Evolutionary conservation across 257 asterid species (phyloP).

Genomic region (Capsicum rhomboideum): DNA sequence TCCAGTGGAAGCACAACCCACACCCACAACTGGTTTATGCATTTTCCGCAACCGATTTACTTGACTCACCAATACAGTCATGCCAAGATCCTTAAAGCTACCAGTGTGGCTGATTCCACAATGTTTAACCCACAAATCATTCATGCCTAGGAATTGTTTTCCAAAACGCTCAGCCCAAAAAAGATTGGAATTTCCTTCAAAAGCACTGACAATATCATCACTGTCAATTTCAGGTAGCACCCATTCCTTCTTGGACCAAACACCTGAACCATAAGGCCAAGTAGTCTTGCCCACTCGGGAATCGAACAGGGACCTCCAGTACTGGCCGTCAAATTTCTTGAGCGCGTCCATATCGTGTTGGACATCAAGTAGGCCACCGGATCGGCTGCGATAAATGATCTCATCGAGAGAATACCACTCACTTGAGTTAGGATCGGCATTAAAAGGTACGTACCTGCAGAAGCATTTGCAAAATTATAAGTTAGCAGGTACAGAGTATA

Average conservation of each 20-base stretch:
- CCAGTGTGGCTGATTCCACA: slow-evolving; percentile 85
- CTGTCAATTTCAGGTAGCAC: slow-evolving; percentile 63
- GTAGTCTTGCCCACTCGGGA: slow-evolving; percentile 88
- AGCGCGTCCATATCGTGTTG: slow-evolving; percentile 73
- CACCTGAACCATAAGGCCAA: slow-evolving; percentile 85
- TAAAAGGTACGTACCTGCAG: slow-evolving; percentile 43
- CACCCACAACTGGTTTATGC: slow-evolving; percentile 70
- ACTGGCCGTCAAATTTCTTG: slow-evolving; percentile 62
- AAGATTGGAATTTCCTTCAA: slow-evolving; percentile 66
- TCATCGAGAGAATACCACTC: slow-evolving; percentile 74
- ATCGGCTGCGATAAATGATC: slow-evolving; percentile 76
- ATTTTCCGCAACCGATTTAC: slow-evolving; percentile 64
- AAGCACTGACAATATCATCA: slow-evolving; percentile 65
- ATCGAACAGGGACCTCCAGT: slow-evolving; percentile 67
- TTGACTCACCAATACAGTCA: slow-evolving; percentile 82
- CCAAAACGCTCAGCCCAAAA: slow-evolving; percentile 90
- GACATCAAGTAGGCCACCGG: slow-evolving; percentile 79
- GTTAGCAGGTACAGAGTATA: slow-evolving; percentile 46
- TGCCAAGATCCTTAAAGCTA: slow-evolving; percentile 71
- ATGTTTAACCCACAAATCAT: slow-evolving; percentile 76
- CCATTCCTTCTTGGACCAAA: slow-evolving; percentile 88
- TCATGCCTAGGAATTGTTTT: slow-evolving; percentile 81
- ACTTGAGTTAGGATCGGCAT: slow-evolving; percentile 38
- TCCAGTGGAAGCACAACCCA: slow-evolving; percentile 80
- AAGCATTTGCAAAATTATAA: slow-evolving; percentile 49